Conservation (phyloP, 78 protist genomes). For the Protostelium mycophagum region DNA sequence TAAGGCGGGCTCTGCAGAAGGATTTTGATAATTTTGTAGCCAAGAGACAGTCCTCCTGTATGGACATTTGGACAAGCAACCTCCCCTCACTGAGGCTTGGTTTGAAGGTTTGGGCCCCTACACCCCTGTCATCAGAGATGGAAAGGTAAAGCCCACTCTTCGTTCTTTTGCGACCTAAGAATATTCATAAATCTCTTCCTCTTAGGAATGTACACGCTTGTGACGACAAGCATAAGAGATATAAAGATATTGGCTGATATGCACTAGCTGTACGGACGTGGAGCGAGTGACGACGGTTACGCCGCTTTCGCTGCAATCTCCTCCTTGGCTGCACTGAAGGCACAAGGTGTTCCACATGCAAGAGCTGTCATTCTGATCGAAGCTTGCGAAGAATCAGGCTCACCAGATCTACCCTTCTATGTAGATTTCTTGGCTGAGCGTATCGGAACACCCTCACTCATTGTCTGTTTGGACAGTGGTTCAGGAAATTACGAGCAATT, state of each 20-base stretch:
- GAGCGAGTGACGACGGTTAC: slow-evolving; percentile 89
- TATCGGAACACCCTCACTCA: slow-evolving; percentile 54
- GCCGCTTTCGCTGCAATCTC: slow-evolving; percentile 75
- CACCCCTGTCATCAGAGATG: slow-evolving; percentile 61
- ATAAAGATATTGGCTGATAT: background rate
- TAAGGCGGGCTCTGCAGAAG: too few relatives aligned
- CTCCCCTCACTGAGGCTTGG: slow-evolving; percentile 79
- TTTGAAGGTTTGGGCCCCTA: slow-evolving; percentile 70
- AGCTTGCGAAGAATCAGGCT: slow-evolving; percentile 80
- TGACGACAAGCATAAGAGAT: too few relatives aligned
- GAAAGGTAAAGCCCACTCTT: slow-evolving; percentile 11
- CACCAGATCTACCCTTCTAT: slow-evolving; percentile 63
- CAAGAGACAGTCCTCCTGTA: slow-evolving; percentile 66
- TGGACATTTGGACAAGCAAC: slow-evolving; percentile 92
- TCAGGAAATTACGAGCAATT: slow-evolving; percentile 74
- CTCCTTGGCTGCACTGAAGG: slow-evolving; percentile 11
- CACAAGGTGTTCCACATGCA: slow-evolving; percentile 62
- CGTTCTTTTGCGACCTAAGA: too few relatives aligned
- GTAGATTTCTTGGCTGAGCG: slow-evolving; percentile 23
- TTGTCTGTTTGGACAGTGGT: slow-evolving; percentile 86
- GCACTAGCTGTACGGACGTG: slow-evolving; percentile 81
- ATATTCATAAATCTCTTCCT: too few relatives aligned
- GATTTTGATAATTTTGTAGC: background rate
- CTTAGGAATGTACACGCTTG: too few relatives aligned
- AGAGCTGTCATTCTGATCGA: slow-evolving; percentile 77